Base-by-base conservation (phyloP, 768 basidiomycete species). In the Mycena amicta region DNA sequence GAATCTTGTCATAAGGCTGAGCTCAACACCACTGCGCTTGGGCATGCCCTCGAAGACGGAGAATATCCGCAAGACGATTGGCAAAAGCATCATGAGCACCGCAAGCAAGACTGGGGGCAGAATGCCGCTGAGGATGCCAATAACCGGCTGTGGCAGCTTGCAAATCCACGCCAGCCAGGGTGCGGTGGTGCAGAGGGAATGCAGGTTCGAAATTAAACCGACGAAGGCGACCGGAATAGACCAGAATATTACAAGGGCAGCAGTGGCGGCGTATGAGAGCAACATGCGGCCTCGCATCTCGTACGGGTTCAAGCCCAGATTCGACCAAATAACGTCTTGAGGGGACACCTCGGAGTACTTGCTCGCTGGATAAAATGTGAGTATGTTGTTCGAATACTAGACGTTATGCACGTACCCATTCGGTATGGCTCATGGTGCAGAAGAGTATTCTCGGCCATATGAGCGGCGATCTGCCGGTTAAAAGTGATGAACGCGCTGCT, bases 41-140 rank as follows among this genome's bases (percentile, higher is more conserved):
- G 96, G 95, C 20, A 94, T 92, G 20, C 97, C 97, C 74, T 98
- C 93, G 53, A 97, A 89, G 20, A 83, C 78, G 13, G 87, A 92
- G 27, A 98, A 76, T 22, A 92, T 74, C 37, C 96, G 82, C 57
- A 98, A 72, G 16, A 98, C 66, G 67, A 94, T 90, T 0, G 81
- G 85, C 1, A 99, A 79, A 5, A 98, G 77, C 86, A 94, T 84
- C 87, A 95, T 94, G 52, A 99, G 81, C 18, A 98, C 81, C 0
- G 93, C 93, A 51, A 99, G 85, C 50, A 93, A 70, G 23, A 93
- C 87, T 0, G 95, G 88, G 3, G 97, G 94, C 0, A 95, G 75
- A 52, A 96, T 86, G 83, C 96, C 96, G 75, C 87, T 74, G 59
- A 98, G 87, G 64, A 97, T 90, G 62, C 93, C 94, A 57, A 91